Percentiles rank a stretch among this genome's conserved stretches.
These are phyloP conservation scores for Trametes coccinea DNA, from an alignment of 768 basidiomycete species.

Conservation along the genomic window DNA sequence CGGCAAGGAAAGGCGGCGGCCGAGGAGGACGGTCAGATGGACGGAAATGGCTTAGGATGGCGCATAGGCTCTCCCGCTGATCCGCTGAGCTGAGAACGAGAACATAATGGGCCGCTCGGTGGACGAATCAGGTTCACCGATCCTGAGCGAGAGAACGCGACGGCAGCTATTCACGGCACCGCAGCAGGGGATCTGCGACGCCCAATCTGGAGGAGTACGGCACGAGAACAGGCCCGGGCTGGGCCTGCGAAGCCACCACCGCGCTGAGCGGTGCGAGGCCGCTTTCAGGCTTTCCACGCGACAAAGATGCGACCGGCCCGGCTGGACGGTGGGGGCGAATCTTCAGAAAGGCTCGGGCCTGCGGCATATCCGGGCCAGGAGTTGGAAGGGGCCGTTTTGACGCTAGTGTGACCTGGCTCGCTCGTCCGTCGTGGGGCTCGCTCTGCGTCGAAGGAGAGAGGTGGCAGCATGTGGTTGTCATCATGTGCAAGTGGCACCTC, in stretches of 20 bases:
- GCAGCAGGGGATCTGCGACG: constrained; percentile 16
- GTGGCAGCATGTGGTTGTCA: not conserved
- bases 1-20: constrained; percentile 3
- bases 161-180: constrained; percentile 9
- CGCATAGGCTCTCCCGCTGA: not conserved
- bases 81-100: not conserved
- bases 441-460: not conserved
- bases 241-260: not conserved
- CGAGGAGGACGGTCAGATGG: not conserved
- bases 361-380: not conserved
- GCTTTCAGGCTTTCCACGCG: constrained; percentile 51
- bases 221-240: constrained; percentile 5
- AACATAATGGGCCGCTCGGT: not conserved
- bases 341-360: not conserved
- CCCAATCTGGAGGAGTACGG: not conserved
- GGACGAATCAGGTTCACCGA: constrained; percentile 7
- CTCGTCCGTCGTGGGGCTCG: constrained; percentile 10
- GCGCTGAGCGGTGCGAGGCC: not conserved
- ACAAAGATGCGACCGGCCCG: constrained; percentile 55
- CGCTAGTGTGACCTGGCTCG: constrained; percentile 4
- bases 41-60: not conserved
- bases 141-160: constrained; percentile 5
- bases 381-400: constrained; percentile 1
- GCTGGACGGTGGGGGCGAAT: constrained; percentile 36
- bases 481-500: not conserved